A percentile compares a stretch with the other conserved stretches of the same genome.
phyloP scores from a whole-genome alignment of 177 flowering plant genomes.

The Vitis hybrid region DNA sequence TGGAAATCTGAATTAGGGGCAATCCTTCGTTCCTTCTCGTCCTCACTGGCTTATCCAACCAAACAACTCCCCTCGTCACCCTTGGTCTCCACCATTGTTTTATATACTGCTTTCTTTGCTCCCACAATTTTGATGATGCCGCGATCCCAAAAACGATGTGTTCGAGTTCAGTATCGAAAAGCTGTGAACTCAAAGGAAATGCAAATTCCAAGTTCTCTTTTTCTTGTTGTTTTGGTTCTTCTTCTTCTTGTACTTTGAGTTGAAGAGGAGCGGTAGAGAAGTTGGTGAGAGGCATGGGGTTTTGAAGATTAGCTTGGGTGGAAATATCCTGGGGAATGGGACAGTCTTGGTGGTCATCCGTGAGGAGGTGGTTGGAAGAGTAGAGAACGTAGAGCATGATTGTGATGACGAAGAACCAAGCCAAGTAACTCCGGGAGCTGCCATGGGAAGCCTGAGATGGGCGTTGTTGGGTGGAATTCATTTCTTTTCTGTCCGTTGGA shows the following conservation, averaged over 20 bases:
- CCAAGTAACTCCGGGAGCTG: conserved; percentile 17
- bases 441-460: neutral
- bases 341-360: conserved; percentile 23
- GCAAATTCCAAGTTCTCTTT: neutral
- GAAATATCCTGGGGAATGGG: neutral
- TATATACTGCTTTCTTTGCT: conserved; percentile 61
- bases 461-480: neutral
- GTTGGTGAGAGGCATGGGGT: conserved; percentile 19
- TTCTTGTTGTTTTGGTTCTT: neutral
- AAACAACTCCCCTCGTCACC: conserved; percentile 65
- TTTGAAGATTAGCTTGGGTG: conserved; percentile 18
- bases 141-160: conserved; percentile 82
- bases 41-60: conserved; percentile 64
- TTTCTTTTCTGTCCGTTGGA: no score
- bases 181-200: neutral
- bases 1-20: conserved; percentile 59
- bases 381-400: conserved; percentile 44
- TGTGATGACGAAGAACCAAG: conserved; percentile 31
- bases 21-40: conserved; percentile 34
- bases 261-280: conserved; percentile 1
- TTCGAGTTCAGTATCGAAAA: conserved; percentile 41
- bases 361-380: conserved; percentile 43
- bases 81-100: conserved; percentile 76
- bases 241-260: neutral
- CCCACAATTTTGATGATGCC: conserved; percentile 64